Evolutionary conservation across 441 rosid genomes (phyloP), one percentile per base, ranked within the genome.

Genomic region (Croton laevigatus): DNA sequence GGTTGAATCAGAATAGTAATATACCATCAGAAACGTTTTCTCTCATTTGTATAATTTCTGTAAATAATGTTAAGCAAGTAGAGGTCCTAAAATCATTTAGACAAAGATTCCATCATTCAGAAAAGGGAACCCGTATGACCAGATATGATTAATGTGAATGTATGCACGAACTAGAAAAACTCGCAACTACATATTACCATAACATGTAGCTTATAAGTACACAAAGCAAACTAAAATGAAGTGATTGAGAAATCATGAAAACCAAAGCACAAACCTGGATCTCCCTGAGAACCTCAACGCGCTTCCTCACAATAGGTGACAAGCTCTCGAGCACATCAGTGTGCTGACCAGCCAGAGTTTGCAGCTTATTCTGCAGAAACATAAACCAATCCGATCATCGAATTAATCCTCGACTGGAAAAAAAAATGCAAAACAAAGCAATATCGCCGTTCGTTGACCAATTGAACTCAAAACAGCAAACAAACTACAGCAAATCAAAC

Each of bases 281-380:
- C 82, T 86, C 97, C 71, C 89, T 83, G n/a, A 94, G 94, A 75
- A 74, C 82, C 72, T 94, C 96, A 0, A 92, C 98, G 57, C 98
- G 98, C 83, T 86, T 85, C 83, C 85, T 83, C 69, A 89, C 88
- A 14, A 13, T 27, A 0, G 94, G 90, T 3, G 81, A 12, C 53
- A 92, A 73, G 48, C 66, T 86, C 79, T 88, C 96, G 16, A 94
- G 79, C 49, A 88, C 76, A 74, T 84, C 94, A 3, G 87, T 59
- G 75, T 89, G 91, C 67, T 85, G 85, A 17, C 91, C 97, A 38
- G 94, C 90, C 77, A 94, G 80, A 77, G 69, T 84, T 78, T 90
- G 93, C 59, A 93, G 85, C 81, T 91, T 87, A 75, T 82, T 76
- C 96, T 93, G 83, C 81, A 79, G 48, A 73, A 63, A 57, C 32